Conservation (phyloP, 495 filamentous ascomycete species). For the Aspergillus nidulans region DNA sequence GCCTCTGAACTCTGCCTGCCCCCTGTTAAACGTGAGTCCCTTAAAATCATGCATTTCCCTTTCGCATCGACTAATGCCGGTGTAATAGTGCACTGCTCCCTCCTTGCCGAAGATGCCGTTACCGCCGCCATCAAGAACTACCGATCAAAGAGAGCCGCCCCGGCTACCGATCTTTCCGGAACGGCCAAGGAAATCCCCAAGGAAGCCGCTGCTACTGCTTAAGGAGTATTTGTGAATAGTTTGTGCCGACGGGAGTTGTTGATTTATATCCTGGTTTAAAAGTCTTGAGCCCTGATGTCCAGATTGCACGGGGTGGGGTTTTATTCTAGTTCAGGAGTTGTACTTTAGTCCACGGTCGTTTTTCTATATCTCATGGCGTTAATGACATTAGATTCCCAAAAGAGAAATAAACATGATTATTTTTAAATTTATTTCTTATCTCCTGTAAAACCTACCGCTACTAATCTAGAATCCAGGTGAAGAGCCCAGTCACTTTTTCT, state of each 20-base stretch:
- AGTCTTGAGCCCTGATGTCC: slow-evolving; percentile 5
- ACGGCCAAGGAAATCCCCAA: slow-evolving; percentile 37
- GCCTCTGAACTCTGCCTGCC: slow-evolving; percentile 95
- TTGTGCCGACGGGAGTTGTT: slow-evolving; percentile 6
- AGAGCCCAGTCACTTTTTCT: too few relatives aligned
- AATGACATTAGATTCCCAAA: slow-evolving; percentile 14
- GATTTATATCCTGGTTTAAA: slow-evolving; percentile 13
- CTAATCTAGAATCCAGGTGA: too few relatives aligned
- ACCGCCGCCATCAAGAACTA: slow-evolving; percentile 98
- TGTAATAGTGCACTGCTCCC: slow-evolving; percentile 79
- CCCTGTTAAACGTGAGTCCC: slow-evolving; percentile 79
- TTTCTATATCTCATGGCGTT: slow-evolving; percentile 9
- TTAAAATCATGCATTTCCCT: neutral
- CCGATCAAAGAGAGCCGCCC: slow-evolving; percentile 86
- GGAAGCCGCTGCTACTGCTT: slow-evolving; percentile 1
- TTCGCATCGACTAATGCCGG: neutral
- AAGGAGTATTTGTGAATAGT: neutral
- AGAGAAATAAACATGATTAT: neutral
- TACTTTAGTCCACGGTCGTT: slow-evolving; percentile 11
- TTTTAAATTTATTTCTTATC: neutral
- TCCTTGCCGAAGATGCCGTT: slow-evolving; percentile 99
- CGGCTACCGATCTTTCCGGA: slow-evolving; percentile 71
- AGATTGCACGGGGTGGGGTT: slow-evolving; percentile 4
- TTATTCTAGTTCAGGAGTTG: slow-evolving; percentile 4
- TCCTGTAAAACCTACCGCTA: too few relatives aligned